phyloP scores from a whole-genome alignment of 2,329 filamentous ascomycete species.

The Cryphonectria carpinicola region DNA sequence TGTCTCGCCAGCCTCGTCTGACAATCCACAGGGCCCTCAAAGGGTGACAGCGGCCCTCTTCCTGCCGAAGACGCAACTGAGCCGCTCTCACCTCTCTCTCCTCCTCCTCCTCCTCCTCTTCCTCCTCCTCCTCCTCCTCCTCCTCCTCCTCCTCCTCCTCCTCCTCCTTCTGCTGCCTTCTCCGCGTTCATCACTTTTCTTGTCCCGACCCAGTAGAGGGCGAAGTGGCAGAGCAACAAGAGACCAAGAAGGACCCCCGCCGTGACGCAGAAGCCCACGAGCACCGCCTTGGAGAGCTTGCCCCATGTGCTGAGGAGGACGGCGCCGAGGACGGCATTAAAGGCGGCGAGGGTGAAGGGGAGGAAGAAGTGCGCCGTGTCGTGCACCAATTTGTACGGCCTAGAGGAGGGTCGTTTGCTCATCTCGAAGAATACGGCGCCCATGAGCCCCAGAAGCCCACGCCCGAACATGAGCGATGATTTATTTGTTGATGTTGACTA shows the following conservation, averaged over 20 bases:
- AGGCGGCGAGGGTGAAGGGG: slow-evolving; percentile 19
- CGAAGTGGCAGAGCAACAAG: slow-evolving; percentile 20
- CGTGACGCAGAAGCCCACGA: slow-evolving; percentile 17
- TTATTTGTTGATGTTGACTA: not conserved
- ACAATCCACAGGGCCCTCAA: not conserved
- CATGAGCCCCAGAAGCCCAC: not conserved
- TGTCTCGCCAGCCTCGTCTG: not conserved
- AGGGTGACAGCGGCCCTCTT: not conserved
- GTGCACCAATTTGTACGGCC: slow-evolving; percentile 12
- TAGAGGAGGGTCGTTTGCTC: not conserved
- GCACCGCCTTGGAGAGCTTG: slow-evolving; percentile 13
- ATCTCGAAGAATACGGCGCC: slow-evolving; percentile 3
- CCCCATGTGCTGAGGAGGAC: slow-evolving; percentile 19
- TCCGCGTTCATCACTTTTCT: not conserved
- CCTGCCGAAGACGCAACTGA: not conserved
- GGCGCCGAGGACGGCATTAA: slow-evolving; percentile 12
- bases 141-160: no score
- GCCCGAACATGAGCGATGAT: slow-evolving; percentile 10
- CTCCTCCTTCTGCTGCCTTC: not conserved
- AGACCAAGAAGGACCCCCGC: slow-evolving; percentile 15
- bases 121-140: no score
- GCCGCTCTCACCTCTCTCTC: not conserved
- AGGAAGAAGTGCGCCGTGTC: slow-evolving; percentile 21
- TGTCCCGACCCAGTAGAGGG: slow-evolving; percentile 18
- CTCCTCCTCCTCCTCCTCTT: no score